phyloP scores from a whole-genome alignment of 2,329 filamentous ascomycete species.

The Plenodomus biglobosus region DNA sequence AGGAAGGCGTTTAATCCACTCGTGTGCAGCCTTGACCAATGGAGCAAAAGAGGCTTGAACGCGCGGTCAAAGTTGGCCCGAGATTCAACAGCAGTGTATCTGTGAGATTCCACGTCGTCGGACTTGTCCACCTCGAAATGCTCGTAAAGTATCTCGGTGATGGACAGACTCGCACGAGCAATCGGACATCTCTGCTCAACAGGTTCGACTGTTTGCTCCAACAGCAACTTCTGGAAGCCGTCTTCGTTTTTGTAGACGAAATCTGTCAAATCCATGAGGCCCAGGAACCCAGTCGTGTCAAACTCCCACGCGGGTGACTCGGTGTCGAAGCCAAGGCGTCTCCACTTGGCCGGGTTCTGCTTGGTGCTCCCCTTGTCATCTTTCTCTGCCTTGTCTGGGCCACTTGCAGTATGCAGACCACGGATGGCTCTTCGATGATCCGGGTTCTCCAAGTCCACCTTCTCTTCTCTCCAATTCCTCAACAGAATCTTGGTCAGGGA shows the following conservation, averaged over 20 bases:
- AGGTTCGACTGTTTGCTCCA: slow-evolving; percentile 81
- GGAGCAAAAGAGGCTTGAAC: slow-evolving; percentile 83
- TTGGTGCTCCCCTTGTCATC: slow-evolving; percentile 60
- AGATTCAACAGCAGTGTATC: slow-evolving; percentile 72
- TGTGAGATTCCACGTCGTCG: slow-evolving; percentile 75
- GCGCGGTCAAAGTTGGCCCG: slow-evolving; percentile 79
- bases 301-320: slow-evolving; percentile 89
- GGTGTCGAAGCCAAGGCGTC: slow-evolving; percentile 84
- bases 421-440: slow-evolving; percentile 89
- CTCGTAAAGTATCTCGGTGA: slow-evolving; percentile 87
- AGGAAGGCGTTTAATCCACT: slow-evolving; percentile 85
- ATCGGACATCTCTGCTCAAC: slow-evolving; percentile 78
- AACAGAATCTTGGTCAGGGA: slow-evolving; percentile 84
- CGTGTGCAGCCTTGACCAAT: slow-evolving; percentile 90
- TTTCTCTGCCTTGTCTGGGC: slow-evolving; percentile 59
- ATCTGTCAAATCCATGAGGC: slow-evolving; percentile 96
- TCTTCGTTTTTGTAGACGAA: slow-evolving; percentile 92
- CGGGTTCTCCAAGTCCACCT: slow-evolving; percentile 79
- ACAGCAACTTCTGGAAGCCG: slow-evolving; percentile 82
- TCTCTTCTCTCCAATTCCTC: slow-evolving; percentile 83
- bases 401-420: slow-evolving; percentile 79
- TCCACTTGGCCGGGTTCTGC: slow-evolving; percentile 91
- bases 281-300: slow-evolving; percentile 79
- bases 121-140: slow-evolving; percentile 91
- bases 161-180: slow-evolving; percentile 79